A percentile compares a stretch with the other conserved stretches of the same genome.
Conservation (phyloP, 2,329 filamentous ascomycete genomes). For the Xylariaceae sp. region DNA sequence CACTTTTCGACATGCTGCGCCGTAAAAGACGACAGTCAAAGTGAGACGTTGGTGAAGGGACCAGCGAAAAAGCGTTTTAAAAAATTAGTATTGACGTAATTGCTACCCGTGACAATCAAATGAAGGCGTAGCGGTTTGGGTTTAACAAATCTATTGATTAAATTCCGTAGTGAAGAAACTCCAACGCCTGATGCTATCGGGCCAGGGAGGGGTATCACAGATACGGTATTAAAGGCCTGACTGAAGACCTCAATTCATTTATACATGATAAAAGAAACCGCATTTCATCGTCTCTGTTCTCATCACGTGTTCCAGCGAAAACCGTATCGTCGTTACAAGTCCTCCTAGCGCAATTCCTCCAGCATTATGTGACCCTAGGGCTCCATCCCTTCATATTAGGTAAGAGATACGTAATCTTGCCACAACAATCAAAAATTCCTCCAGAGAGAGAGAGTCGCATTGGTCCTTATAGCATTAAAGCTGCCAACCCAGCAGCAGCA, state of each 20-base stretch:
- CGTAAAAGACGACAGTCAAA: too few species aligned
- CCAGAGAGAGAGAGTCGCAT: background rate
- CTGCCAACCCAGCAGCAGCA: constrained; percentile 40
- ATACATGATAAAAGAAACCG: constrained; percentile 41
- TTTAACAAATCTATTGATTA: constrained; percentile 38
- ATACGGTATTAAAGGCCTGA: constrained; percentile 37
- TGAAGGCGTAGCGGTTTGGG: background rate
- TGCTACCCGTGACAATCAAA: too few species aligned
- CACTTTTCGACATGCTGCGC: too few species aligned
- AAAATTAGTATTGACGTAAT: too few species aligned
- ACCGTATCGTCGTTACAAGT: constrained; percentile 26
- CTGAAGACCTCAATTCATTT: constrained; percentile 36
- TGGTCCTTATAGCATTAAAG: constrained; percentile 35
- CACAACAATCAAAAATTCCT: constrained; percentile 20
- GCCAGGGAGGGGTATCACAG: constrained; percentile 40
- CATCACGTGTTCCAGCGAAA: constrained; percentile 30
- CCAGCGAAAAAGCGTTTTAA: too few species aligned
- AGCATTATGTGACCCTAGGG: constrained; percentile 34
- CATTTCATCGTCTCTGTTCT: constrained; percentile 30
- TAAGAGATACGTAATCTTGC: constrained; percentile 30
- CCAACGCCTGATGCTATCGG: constrained; percentile 37
- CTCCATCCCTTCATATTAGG: constrained; percentile 29
- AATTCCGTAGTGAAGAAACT: constrained; percentile 34
- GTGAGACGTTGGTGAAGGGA: too few species aligned
- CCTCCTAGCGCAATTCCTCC: constrained; percentile 31